Evolutionary conservation across 805 yeast species (phyloP), one percentile per base, ranked within the genome.

Genomic region (Komagataella pastoris): DNA sequence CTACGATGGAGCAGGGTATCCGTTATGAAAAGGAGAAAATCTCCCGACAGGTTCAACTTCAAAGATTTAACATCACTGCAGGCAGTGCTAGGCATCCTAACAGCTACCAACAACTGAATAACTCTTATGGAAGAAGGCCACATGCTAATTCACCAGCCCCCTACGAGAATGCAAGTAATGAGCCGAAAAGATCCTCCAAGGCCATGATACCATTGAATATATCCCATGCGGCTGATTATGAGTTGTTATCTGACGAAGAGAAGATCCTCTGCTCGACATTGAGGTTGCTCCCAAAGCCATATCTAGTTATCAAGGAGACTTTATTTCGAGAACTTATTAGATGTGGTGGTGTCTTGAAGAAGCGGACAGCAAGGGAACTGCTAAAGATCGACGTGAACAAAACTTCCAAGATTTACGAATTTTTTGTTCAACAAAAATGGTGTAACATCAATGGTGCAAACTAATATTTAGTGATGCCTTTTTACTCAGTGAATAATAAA

Each of bases 391-490:
- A 93, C 62, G 85, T 89, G 14, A 76, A 79, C 57, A 93, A 91
- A 65, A 88, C 96, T 2, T 82, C 87, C 23, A 81, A 84, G 64
- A 85, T 93, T 50, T 93, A 86, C 66, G 98, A 93, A 62, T 93
- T 93, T 62, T 93, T 93, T 65, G 87, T 85, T 54, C 80, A 82
- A 54, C 97, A 93, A 75, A 86, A 88, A 53, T 93, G 99, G 99
- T 78, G 81, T 61, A 61, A 60, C 40, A 30, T 30, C 40, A 30
- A 30, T 30, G 14, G 40, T 30, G 40, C 40, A 14, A 30, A 10
- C 40, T 30, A 30, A 30, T 30, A 5, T 10, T 30, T 10, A 4
- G 14, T 30, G 14, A 30, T 30, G 4, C 6, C 3, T 12, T 10
- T 30, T 30, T 10, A 21, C 23, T 30, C 40, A 30, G 14, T 30